phyloP scores from a whole-genome alignment of 768 basidiomycete genomes.

The Mycena amicta region DNA sequence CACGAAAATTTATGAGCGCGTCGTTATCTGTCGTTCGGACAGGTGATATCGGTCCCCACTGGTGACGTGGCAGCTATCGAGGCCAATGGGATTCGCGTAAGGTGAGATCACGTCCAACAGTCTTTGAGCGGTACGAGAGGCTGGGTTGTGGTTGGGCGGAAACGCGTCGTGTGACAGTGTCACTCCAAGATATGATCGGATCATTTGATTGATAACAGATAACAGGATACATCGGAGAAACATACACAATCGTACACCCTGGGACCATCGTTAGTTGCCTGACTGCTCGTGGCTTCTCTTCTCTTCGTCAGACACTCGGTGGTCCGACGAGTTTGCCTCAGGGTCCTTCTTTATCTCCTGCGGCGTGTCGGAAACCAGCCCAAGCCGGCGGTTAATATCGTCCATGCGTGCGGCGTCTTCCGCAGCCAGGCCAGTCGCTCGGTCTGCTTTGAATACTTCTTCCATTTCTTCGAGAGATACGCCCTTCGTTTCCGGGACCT shows the following conservation, averaged over 20 bases:
- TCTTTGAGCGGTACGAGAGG: no score
- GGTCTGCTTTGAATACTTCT: constrained; percentile 70
- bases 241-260: background rate
- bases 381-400: constrained; percentile 63
- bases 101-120: no score
- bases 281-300: constrained; percentile 19
- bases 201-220: background rate
- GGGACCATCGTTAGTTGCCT: no score
- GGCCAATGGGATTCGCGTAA: no score
- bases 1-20: no score
- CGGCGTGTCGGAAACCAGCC: constrained; percentile 42
- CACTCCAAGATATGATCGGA: no score
- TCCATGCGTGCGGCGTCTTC: constrained; percentile 54
- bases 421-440: constrained; percentile 50
- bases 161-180: no score
- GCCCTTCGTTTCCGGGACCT: constrained; percentile 78
- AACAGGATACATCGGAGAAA: background rate
- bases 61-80: no score
- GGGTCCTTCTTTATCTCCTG: constrained; percentile 18
- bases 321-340: constrained; percentile 17
- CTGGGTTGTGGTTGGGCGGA: no score
- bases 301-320: constrained; percentile 14
- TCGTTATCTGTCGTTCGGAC: no score
- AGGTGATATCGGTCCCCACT: no score
- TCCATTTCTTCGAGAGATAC: constrained; percentile 79